Conservation (phyloP, 1,284 basidiomycete genomes). For the Irpex sp. region DNA sequence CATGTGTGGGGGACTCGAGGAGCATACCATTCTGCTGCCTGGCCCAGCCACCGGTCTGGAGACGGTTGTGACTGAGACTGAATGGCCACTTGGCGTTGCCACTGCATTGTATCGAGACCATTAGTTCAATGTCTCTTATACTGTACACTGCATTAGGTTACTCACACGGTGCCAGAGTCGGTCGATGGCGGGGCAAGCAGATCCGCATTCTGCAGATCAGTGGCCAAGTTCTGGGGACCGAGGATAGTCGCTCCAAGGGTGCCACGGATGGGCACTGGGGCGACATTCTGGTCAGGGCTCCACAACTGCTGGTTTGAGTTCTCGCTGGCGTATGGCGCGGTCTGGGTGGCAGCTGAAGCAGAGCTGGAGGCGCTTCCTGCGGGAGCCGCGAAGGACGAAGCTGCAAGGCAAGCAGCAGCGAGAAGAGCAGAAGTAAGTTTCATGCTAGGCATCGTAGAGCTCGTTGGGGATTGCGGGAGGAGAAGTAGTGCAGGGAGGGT, state of each 20-base stretch:
- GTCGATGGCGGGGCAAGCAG: slow-evolving; percentile 62
- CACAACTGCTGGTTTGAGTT: slow-evolving; percentile 50
- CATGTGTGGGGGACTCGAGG: not conserved
- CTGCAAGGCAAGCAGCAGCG: slow-evolving; percentile 3
- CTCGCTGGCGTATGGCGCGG: slow-evolving; percentile 45
- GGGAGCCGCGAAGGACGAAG: slow-evolving; percentile 3
- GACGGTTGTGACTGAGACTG: slow-evolving; percentile 61
- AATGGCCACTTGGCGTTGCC: slow-evolving; percentile 72
- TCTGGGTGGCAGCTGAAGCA: slow-evolving; percentile 22
- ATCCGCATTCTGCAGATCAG: slow-evolving; percentile 59
- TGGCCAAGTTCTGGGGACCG: slow-evolving; percentile 50
- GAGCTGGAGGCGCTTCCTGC: slow-evolving; percentile 7
- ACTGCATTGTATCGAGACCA: slow-evolving; percentile 26
- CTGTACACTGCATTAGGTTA: slow-evolving; percentile 5
- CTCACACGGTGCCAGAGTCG: slow-evolving; percentile 61
- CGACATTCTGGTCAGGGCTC: slow-evolving; percentile 21
- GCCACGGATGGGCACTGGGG: slow-evolving; percentile 36
- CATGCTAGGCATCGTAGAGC: slow-evolving; percentile 6
- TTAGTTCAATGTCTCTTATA: not conserved
- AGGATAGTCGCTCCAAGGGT: slow-evolving; percentile 48
- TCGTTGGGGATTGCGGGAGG: not conserved
- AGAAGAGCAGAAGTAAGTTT: slow-evolving; percentile 7
- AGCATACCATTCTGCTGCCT: slow-evolving; percentile 58
- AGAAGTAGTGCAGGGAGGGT: not conserved
- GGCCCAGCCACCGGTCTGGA: slow-evolving; percentile 73